Evolutionary conservation across 441 rosid genomes (phyloP).

Genomic region (Iberis amara): DNA sequence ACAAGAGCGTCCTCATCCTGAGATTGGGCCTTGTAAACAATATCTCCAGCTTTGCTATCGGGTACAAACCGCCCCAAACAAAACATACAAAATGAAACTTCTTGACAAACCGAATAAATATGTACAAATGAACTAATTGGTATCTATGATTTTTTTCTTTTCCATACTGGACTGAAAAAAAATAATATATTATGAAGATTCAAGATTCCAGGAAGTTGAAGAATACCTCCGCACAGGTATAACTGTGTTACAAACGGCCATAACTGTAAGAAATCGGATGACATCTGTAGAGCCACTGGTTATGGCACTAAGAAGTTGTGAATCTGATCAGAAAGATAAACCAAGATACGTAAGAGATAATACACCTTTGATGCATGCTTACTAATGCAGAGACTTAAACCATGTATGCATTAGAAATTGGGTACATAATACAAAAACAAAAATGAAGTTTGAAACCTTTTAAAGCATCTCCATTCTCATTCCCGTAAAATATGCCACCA

Average conservation of each 20-base stretch:
- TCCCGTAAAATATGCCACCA: constrained; percentile 76
- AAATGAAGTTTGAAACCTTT: constrained; percentile 53
- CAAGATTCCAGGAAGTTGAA: constrained; percentile 9
- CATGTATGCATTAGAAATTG: not conserved
- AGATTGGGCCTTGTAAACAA: constrained; percentile 90
- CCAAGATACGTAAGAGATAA: constrained; percentile 18
- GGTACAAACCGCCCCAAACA: constrained; percentile 12
- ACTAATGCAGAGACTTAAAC: not conserved
- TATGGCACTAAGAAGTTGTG: constrained; percentile 60
- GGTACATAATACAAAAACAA: constrained; percentile 8
- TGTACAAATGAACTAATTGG: constrained; percentile 3
- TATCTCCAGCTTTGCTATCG: constrained; percentile 75
- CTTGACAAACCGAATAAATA: constrained; percentile 4
- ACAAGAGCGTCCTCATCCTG: constrained; percentile 99
- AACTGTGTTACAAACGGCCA: constrained; percentile 97
- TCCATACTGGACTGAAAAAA: constrained; percentile 4
- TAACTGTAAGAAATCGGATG: constrained; percentile 75
- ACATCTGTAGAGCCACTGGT: constrained; percentile 79
- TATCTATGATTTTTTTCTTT: not conserved
- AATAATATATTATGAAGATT: constrained; percentile 2
- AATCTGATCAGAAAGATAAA: constrained; percentile 43
- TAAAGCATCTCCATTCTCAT: constrained; percentile 84
- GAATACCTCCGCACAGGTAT: constrained; percentile 75
- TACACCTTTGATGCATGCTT: constrained; percentile 7
- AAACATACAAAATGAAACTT: constrained; percentile 3